Base-by-base conservation (phyloP, 2,329 filamentous ascomycete genomes). In the Meredithiella fracta region DNA sequence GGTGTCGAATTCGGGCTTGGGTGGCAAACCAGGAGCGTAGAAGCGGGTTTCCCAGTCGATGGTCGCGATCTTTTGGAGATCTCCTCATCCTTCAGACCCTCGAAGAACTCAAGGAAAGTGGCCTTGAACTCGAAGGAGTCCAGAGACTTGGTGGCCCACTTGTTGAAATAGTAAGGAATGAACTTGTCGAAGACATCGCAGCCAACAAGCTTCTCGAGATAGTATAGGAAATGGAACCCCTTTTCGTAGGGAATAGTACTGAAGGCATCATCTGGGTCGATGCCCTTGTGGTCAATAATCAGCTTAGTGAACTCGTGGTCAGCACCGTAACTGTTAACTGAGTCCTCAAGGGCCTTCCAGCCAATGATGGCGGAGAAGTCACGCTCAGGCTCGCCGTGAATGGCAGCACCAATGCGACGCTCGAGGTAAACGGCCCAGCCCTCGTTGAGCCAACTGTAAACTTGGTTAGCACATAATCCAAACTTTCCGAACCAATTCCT, bases 371-470 rank as follows among this genome's bases (percentile, higher is more conserved):
- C 83, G 7, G 86, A 94, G 68, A 98, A 97, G 70, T 96, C 86
- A 60, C 92, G 86, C 65, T 94, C 83, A 3, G 85, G 71, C 60
- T 91, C 85, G 50, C 89, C 89, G 63, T 96, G 89, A 47, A 94
- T 74, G 20, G 74, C 78, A 14, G 81, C 84, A 61, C 82, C 76
- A 58, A 94, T 87, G 51, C 92, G 79, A 54, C 92, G 84, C 70
- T 98, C 92, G 3, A 97, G 77, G 64, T 98, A 98, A 20, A 84
- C 85, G 0, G 92, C 97, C 92, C 91, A 97, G 31, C 91, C 91
- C 64, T 84, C 80, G 58, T 83, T 83, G 56, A 83, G 65, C 80
- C 80, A 83, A 67, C 77, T 80, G 53, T 8, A 6, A 14, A 22
- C 20, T 5, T 15, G 22, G 15, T 56, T 47, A 55, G 52, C 40